Percentiles rank a stretch among this genome's conserved stretches.
Conservation (phyloP, 345 rosid species). For the Punica granatum region DNA sequence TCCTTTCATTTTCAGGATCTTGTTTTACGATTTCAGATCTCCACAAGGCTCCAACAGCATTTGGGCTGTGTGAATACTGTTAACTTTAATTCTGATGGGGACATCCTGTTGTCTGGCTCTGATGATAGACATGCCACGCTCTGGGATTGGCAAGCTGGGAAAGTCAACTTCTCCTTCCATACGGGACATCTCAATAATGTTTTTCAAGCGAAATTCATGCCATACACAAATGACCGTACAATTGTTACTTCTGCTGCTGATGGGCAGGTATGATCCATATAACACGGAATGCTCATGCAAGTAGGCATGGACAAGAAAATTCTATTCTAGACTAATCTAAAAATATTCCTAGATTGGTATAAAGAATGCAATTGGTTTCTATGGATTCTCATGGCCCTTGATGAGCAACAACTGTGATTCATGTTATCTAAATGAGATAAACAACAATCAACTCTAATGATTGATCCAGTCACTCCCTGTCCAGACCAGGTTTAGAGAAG, state of each 20-base stretch:
- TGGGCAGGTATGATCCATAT: constrained; percentile 51
- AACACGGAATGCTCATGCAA: not conserved
- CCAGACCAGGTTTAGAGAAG: not conserved
- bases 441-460: not conserved
- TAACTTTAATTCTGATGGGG: constrained; percentile 57
- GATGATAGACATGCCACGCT: constrained; percentile 64
- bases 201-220: constrained; percentile 85
- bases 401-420: not conserved
- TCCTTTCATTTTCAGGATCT: constrained; percentile 42
- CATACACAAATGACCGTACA: constrained; percentile 66
- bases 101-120: constrained; percentile 67
- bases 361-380: not conserved
- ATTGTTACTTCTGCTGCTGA: constrained; percentile 91
- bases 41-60: constrained; percentile 59
- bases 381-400: not conserved
- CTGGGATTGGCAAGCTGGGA: constrained; percentile 82
- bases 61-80: constrained; percentile 78
- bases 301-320: not conserved
- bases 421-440: not conserved
- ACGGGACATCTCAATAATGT: constrained; percentile 70
- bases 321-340: not conserved
- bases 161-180: constrained; percentile 49
- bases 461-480: not conserved
- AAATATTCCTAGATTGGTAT: not conserved
- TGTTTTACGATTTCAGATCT: constrained; percentile 53